Evolutionary conservation across 1,284 basidiomycete genomes (phyloP).

Genomic region (Golubevia sp.): DNA sequence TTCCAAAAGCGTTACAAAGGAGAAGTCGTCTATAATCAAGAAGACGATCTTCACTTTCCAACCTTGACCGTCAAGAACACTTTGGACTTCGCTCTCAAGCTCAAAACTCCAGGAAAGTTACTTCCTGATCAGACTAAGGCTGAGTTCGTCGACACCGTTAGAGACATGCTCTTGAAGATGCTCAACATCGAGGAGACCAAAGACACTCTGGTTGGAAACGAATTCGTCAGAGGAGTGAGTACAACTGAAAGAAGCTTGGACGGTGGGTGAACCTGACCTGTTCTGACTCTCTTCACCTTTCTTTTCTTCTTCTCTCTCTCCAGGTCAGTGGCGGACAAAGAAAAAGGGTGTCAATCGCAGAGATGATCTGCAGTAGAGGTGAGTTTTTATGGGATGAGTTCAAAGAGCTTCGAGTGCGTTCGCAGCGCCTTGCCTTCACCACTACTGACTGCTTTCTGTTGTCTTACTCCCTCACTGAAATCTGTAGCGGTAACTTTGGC

Average conservation of each 20-base stretch:
- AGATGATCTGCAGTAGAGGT: conserved; percentile 58
- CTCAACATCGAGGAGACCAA: conserved; percentile 34
- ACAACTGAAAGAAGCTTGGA: conserved; percentile 41
- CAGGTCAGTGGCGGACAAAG: conserved; percentile 17
- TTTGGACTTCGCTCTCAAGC: conserved; percentile 36
- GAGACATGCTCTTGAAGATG: conserved; percentile 18
- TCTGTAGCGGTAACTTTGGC: conserved; percentile 63
- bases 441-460: no score
- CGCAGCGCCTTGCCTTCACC: no score
- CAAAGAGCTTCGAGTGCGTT: no score
- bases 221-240: conserved; percentile 34
- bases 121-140: conserved; percentile 18
- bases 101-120: conserved; percentile 23
- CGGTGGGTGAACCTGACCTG: no score
- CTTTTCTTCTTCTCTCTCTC: no score
- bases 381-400: no score
- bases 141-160: conserved; percentile 24
- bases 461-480: no score
- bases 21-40: conserved; percentile 38
- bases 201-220: conserved; percentile 40
- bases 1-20: conserved; percentile 55
- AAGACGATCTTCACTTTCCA: conserved; percentile 37
- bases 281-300: no score
- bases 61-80: conserved; percentile 43
- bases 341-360: conserved; percentile 41